phyloP scores from a whole-genome alignment of 495 filamentous ascomycete species.

The Articulospora tetracladia region DNA sequence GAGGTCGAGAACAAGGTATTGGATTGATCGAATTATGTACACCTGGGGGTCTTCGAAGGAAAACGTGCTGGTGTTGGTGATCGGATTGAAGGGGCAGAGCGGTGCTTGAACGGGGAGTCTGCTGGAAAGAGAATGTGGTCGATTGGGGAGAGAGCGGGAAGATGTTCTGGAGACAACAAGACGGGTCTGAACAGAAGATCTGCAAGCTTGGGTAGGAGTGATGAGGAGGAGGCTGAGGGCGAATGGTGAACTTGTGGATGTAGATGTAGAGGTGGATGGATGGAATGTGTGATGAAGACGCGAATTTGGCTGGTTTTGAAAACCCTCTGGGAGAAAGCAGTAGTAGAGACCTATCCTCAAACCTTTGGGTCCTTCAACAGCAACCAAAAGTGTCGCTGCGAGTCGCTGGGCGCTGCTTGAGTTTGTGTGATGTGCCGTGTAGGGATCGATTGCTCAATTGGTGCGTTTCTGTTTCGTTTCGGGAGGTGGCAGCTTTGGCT shows the following conservation, averaged over 20 bases:
- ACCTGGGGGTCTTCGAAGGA: slow-evolving; percentile 78
- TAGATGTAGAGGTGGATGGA: slow-evolving; percentile 19
- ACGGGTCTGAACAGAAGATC: slow-evolving; percentile 25
- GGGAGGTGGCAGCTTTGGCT: slow-evolving; percentile 12
- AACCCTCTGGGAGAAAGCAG: slow-evolving; percentile 24
- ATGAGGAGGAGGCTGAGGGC: slow-evolving; percentile 22
- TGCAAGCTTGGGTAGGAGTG: slow-evolving; percentile 26
- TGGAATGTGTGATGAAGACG: slow-evolving; percentile 11
- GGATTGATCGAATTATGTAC: slow-evolving; percentile 77
- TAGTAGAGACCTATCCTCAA: slow-evolving; percentile 29
- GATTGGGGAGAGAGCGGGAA: slow-evolving; percentile 18
- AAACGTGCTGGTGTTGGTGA: slow-evolving; percentile 78
- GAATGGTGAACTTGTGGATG: slow-evolving; percentile 21
- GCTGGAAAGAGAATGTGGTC: slow-evolving; percentile 24
- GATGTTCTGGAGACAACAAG: slow-evolving; percentile 22
- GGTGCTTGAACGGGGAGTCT: slow-evolving; percentile 25
- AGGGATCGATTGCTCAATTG: slow-evolving; percentile 14
- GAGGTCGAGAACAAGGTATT: slow-evolving; percentile 33
- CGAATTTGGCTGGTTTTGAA: slow-evolving; percentile 24
- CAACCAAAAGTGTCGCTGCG: slow-evolving; percentile 13
- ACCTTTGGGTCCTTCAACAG: slow-evolving; percentile 26
- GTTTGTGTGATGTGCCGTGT: not conserved
- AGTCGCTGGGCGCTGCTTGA: not conserved
- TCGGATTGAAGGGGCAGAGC: slow-evolving; percentile 27
- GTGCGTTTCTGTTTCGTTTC: slow-evolving; percentile 23